Percentiles rank a stretch among this genome's conserved stretches.
phyloP scores from a whole-genome alignment of 108 stramenopile genomes.

The Epithemia pelagica region DNA sequence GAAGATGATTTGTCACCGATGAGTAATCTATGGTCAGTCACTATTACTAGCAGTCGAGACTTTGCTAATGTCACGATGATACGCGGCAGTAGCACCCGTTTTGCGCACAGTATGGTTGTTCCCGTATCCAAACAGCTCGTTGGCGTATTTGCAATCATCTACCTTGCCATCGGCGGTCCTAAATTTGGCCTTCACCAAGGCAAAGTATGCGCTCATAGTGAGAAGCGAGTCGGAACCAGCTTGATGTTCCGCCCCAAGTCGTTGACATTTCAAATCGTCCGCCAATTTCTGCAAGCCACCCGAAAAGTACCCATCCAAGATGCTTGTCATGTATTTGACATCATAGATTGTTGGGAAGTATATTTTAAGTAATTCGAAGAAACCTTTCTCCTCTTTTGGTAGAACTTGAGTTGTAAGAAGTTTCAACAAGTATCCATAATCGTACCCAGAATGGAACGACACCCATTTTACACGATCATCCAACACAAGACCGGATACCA shows the following conservation, averaged over 20 bases:
- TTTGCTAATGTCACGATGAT: slow-evolving; percentile 3
- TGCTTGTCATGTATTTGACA: slow-evolving; percentile 95
- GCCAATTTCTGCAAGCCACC: slow-evolving; percentile 93
- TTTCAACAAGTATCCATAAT: slow-evolving; percentile 97
- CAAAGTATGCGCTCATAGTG: slow-evolving; percentile 94
- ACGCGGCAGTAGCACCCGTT: slow-evolving; percentile 13
- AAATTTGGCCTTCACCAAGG: slow-evolving; percentile 78
- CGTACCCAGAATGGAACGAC: slow-evolving; percentile 96
- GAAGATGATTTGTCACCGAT: no score
- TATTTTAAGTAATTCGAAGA: slow-evolving; percentile 88
- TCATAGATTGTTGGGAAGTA: slow-evolving; percentile 98
- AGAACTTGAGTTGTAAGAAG: slow-evolving; percentile 76
- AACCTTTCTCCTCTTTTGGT: slow-evolving; percentile 75
- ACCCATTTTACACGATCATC: slow-evolving; percentile 95
- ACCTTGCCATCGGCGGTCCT: slow-evolving; percentile 33
- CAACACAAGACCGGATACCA: slow-evolving; percentile 95
- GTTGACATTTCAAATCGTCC: slow-evolving; percentile 86
- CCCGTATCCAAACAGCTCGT: slow-evolving; percentile 88
- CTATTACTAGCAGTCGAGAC: neutral
- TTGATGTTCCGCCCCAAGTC: slow-evolving; percentile 98
- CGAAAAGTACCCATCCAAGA: slow-evolving; percentile 83
- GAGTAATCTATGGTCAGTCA: neutral
- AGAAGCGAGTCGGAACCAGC: slow-evolving; percentile 95
- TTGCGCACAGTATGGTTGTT: slow-evolving; percentile 83
- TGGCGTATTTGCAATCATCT: slow-evolving; percentile 74